Base-by-base conservation (phyloP, 345 rosid species). In the Sisymbrium irio region DNA sequence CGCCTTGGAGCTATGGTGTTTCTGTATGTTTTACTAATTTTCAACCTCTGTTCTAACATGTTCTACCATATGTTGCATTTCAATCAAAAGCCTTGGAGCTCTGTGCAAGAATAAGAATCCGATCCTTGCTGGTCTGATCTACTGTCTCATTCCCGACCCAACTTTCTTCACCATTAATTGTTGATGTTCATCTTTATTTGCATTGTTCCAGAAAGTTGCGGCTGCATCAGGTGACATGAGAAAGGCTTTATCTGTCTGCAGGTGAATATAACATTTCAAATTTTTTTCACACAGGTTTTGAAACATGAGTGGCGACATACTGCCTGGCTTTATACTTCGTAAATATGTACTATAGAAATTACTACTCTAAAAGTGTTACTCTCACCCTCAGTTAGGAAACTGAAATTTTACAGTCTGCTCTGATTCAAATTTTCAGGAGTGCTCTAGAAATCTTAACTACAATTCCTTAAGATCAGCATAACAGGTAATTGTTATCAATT, bases 81-180 rank as follows among this genome's bases (percentile, higher is more conserved):
- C 88, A 91, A 69, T 81, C 85, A 51, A 91, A 85, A 54, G 97
- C 98, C 57, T 73, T 93, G 84, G 96, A 93, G 81, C 89, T 93
- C 10, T 93, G 97, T 71, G 92, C 98, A 60, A 91, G 98, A 76
- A 97, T 93, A 75, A 85, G 96, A 82, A 27, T 25, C 20, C 7
- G n/a, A 28, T 45, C 12, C 22, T 17, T 19, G 0, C 68, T 35
- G 3, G 60, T 61, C n/a, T 59, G 5, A 18, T 62, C 8, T 18
- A 10, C 46, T 63, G 0, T 69, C 9, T 40, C 51, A 36, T 1
- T 37, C 41, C 5, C 35, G 32, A 18, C 15, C 56, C 50, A 46
- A 27, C 3, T 6, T 42, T 7, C 17, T 55, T 73, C 15, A 13
- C 25, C 9, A 63, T 33, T 20, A 35, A 1, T 22, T 17, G 25